These are phyloP conservation scores for Mycena floridula DNA, from an alignment of 768 basidiomycete genomes.

Conservation along the genomic window DNA sequence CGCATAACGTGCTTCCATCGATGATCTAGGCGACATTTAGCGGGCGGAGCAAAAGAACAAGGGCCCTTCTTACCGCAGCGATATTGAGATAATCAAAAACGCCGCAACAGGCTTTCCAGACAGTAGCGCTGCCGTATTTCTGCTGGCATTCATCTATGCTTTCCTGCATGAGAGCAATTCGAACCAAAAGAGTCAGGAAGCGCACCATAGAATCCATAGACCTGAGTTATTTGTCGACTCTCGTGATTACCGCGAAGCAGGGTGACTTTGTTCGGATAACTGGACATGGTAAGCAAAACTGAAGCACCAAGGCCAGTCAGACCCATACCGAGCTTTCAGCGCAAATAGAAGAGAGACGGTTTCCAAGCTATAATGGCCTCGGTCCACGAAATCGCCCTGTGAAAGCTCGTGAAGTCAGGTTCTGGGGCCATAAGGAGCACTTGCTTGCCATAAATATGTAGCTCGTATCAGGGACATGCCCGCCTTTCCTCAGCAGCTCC, in stretches of 20 bases:
- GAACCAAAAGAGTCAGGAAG: slow-evolving; percentile 3
- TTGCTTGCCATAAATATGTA: slow-evolving; percentile 94
- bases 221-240: slow-evolving; percentile 95
- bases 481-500: slow-evolving; percentile 83
- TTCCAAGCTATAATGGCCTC: slow-evolving; percentile 93
- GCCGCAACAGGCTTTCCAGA: slow-evolving; percentile 96
- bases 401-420: slow-evolving; percentile 19
- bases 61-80: slow-evolving; percentile 62
- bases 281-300: slow-evolving; percentile 23
- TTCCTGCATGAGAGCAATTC: slow-evolving; percentile 1
- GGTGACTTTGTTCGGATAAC: slow-evolving; percentile 91
- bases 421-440: slow-evolving; percentile 24
- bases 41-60: neutral
- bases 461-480: slow-evolving; percentile 79
- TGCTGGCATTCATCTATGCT: slow-evolving; percentile 89
- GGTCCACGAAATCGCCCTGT: slow-evolving; percentile 96
- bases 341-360: slow-evolving; percentile 87
- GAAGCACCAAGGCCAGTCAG: neutral
- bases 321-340: slow-evolving; percentile 75
- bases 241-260: slow-evolving; percentile 94
- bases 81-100: slow-evolving; percentile 96
- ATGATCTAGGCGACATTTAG: slow-evolving; percentile 69
- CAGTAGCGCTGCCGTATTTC: slow-evolving; percentile 91
- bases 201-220: slow-evolving; percentile 96
- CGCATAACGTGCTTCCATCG: slow-evolving; percentile 87